Evolutionary conservation across 1,284 basidiomycete genomes (phyloP).

Genomic region (Heterobasidion parviporum): DNA sequence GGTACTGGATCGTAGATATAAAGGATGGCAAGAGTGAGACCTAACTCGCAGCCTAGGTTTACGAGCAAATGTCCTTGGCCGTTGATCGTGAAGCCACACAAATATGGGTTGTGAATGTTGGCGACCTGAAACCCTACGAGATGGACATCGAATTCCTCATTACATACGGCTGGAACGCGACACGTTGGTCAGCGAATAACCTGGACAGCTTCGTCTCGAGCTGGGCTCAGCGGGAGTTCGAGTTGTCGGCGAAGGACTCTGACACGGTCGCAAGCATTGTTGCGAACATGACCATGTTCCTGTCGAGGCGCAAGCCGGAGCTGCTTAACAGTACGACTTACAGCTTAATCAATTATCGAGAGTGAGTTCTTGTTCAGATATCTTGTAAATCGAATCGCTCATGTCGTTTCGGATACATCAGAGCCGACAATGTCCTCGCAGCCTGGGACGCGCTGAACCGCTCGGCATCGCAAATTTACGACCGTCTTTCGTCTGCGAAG

Average conservation of each 20-base stretch:
- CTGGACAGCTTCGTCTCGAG: constrained; percentile 41
- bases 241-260: constrained; percentile 29
- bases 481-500: constrained; percentile 33
- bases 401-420: constrained; percentile 12
- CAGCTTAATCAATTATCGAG: constrained; percentile 57
- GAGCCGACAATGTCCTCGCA: constrained; percentile 47
- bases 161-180: constrained; percentile 51
- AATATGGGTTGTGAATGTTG: constrained; percentile 58
- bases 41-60: constrained; percentile 26
- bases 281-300: constrained; percentile 51
- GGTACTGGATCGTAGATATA: constrained; percentile 6
- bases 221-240: constrained; percentile 65
- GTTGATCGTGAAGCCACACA: constrained; percentile 47
- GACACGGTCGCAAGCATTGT: constrained; percentile 42
- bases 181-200: constrained; percentile 43
- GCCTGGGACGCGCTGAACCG: constrained; percentile 40
- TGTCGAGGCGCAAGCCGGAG: constrained; percentile 61
- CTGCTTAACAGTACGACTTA: constrained; percentile 54
- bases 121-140: constrained; percentile 70
- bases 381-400: background rate
- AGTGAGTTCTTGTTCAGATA: constrained; percentile 32
- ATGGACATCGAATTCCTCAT: constrained; percentile 66
- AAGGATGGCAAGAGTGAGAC: background rate
- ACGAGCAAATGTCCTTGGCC: constrained; percentile 55
- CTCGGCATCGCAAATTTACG: constrained; percentile 49